Base-by-base conservation (phyloP, 805 yeast genomes). In the Spathaspora boniae region DNA sequence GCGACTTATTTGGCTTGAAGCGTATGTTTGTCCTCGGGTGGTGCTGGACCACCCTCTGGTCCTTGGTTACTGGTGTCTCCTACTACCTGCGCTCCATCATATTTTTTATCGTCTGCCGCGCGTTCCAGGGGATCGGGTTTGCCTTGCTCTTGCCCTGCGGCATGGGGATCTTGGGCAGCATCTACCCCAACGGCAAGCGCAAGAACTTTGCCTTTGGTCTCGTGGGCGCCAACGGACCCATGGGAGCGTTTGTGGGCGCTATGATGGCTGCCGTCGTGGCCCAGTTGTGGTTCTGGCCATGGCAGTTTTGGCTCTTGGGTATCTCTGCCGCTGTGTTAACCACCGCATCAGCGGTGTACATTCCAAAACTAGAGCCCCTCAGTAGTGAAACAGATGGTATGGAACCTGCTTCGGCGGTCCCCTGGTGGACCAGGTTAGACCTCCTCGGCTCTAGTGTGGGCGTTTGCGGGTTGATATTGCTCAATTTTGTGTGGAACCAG, bases 401-500 rank as follows among this genome's bases (percentile, higher is more conserved):
- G n/a, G 29, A 31, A n/a, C 12, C 28, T 5, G 4, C 42, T 37
- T 29, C 48, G 29, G 25, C 44, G 2, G 21, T 18, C 6, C 38
- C 46, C 9, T 40, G 34, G 27, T 28, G 43, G 14, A 33, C 31
- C 14, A 31, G 42, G 15, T 44, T 53, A 17, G 68, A 52, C 38
- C 16, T 47, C 26, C 23, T 52, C 37, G 68, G 54, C 26, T 62
- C 82, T 0, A 12, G 59, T 0, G 40, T 75, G 9, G 89, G 86
- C 3, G 72, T 83, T 4, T 38, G 60, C 5, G 86, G 86, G 0
- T 55, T 85, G 31, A 66, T 82, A 2, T 51, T 84, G 22, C 65
- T 85, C 52, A 82, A 80, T 45, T 78, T 83, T 51, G 76, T 76
- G 2, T 77, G 86, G 78, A 83, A 80, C 47, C 88, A 85, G 52